Base-by-base conservation (phyloP, 2,329 filamentous ascomycete species). In the Geosmithia putterillii region DNA sequence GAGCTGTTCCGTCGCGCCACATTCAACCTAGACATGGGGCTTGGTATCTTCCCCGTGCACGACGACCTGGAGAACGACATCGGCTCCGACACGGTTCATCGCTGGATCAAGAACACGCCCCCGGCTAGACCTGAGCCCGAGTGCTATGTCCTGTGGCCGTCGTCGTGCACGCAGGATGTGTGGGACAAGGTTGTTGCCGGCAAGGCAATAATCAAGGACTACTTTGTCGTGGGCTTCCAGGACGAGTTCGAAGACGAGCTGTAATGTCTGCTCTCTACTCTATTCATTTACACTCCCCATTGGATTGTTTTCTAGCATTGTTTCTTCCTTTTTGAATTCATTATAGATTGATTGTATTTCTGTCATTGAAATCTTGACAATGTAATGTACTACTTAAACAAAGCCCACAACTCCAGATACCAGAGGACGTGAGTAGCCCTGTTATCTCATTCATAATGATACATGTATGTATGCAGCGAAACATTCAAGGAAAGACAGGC, bases 1-100 rank as follows among this genome's bases (percentile, higher is more conserved):
- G 67, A 70, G 47, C 61, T 79, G 34, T 81, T 82, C 50, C 71
- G 73, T 43, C 69, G 79, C 22, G 74, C 76, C 15, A 63, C 80
- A 45, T 65, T 65, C 37, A 70, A 72, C 15, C 67, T 65, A 47
- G 69, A 76, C 44, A 62, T 80, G 40, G 62, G 74, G 1, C 71
- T 70, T 0, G 76, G 80, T 12, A 65, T 70, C 28, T 47, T 61
- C 2, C 62, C 75, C 38, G 61, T 76, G 44, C 61, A 74, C 4
- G 61, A 69, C 22, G 42, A 38, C 23, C 32, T 43, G 42, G 32
- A 23, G 10, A 43, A 17, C 7, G n/a, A 17, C 38, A 20, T 17
- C 19, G 38, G 21, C 4, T 20, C 38, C 7, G 18, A 40, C 6
- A 19, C n/a, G 23, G 28, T 32, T n/a, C 19, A 42, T 23, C 38